A percentile compares a stretch with the other conserved stretches of the same genome.
Conservation (phyloP, 352 stramenopile genomes). For the Pythium folliculosum region DNA sequence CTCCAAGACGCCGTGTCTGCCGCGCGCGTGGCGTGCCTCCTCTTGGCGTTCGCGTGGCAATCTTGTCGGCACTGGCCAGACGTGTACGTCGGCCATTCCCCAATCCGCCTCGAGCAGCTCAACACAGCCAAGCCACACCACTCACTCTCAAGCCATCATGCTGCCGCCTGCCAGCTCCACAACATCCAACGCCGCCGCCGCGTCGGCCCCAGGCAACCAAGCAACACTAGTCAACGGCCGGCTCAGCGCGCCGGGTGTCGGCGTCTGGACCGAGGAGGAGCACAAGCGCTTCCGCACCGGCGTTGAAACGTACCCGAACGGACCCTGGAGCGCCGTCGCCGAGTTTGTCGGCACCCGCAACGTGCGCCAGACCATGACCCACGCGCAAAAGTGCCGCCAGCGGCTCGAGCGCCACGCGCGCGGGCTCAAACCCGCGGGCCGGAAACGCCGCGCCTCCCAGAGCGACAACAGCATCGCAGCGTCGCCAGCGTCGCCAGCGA, state of each 20-base stretch:
- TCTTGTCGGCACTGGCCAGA: too few relatives aligned
- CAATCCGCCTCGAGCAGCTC: too few relatives aligned
- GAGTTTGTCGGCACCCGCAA: conserved; percentile 19
- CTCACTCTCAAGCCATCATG: not conserved
- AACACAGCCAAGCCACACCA: not conserved
- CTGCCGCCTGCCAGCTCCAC: not conserved
- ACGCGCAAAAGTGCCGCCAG: conserved; percentile 12
- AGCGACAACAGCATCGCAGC: not conserved
- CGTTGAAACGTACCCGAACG: conserved; percentile 19
- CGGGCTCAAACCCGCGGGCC: not conserved
- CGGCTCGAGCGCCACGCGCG: not conserved
- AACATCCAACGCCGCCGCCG: not conserved
- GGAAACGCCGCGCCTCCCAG: not conserved
- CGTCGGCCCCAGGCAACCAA: not conserved
- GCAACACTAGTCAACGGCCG: not conserved
- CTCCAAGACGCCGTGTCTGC: too few relatives aligned
- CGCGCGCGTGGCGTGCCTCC: too few relatives aligned
- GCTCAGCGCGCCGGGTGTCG: not conserved
- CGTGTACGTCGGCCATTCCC: too few relatives aligned
- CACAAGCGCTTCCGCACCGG: conserved; percentile 18
- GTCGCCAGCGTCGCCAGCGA: not conserved
- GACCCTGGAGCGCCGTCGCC: conserved; percentile 21
- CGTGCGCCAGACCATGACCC: conserved; percentile 14
- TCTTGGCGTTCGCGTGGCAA: too few relatives aligned
- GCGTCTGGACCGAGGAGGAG: conserved; percentile 10